Evolutionary conservation across 2,329 filamentous ascomycete genomes (phyloP), one percentile per base, ranked within the genome.

Genomic region (Byssothecium circinans): DNA sequence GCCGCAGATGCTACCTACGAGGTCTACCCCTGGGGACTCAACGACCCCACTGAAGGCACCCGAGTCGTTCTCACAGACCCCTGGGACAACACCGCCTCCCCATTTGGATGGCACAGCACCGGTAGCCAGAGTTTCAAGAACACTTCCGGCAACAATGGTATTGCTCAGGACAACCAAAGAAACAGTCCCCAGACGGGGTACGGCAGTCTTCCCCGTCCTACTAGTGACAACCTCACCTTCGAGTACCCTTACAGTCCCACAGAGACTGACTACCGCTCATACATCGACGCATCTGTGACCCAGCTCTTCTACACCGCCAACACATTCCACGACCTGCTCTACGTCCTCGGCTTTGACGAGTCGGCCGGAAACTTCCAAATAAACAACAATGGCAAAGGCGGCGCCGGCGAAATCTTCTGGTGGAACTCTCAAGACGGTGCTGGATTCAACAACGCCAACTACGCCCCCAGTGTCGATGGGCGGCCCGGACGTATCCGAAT

Each of bases 271-370:
- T 60, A 41, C 39, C 46, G 56, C 27, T 46, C 32, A 1, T 84
- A 84, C 62, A 65, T 70, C 3, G 77, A 83, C 38, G 80, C 80
- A 1, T 81, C 81, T 0, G 70, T 81, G 42, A 76, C 79, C 0
- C 82, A 85, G 65, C 74, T 84, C 4, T 85, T 82, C 69, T 85
- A 84, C 71, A 82, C 80, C 0, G 72, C 75, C 27, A 84, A 84
- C 71, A 74, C 71, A 27, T 84, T 80, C 65, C 82, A 84, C 56
- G 82, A 85, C 47, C 61, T 85, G 0, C 73, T 84, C 8, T 78
- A 84, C 55, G 61, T 69, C 5, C 75, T 84, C 0, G 81, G 82
- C 4, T 84, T 84, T 65, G 79, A 71, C 29, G 81, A 84, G 64
- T 63, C 54, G 1, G 81, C 82, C 1, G 81, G 81, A 5, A 85